Conservation (phyloP, 2,329 filamentous ascomycete genomes). For the Fusarium sp. region DNA sequence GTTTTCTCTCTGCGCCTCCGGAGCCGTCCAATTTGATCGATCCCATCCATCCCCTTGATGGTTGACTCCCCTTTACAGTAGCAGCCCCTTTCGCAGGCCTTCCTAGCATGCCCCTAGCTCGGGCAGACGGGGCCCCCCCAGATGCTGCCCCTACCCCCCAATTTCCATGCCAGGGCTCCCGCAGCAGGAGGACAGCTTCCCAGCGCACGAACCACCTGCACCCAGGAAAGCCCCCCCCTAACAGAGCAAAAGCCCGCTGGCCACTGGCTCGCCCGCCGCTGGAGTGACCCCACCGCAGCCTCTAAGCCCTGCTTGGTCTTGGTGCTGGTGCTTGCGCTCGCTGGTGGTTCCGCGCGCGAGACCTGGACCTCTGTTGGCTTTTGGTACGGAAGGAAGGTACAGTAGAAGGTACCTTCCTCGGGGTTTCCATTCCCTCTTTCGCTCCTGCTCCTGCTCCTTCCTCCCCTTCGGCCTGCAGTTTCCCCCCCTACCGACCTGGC, state of each 20-base stretch:
- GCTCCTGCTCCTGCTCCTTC: constrained; percentile 4
- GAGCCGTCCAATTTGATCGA: constrained; percentile 10
- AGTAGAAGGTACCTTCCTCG: constrained; percentile 9
- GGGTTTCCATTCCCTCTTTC: constrained; percentile 16
- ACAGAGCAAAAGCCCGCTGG: neutral
- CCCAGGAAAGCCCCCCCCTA: constrained; percentile 12
- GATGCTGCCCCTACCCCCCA: constrained; percentile 34
- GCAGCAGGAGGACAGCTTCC: constrained; percentile 35
- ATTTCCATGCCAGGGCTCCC: constrained; percentile 44
- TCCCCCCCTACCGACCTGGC: constrained; percentile 37
- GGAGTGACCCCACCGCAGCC: constrained; percentile 19
- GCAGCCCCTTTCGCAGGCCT: constrained; percentile 21
- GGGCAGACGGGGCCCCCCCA: constrained; percentile 31
- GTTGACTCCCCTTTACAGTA: constrained; percentile 5
- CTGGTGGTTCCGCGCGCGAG: constrained; percentile 14
- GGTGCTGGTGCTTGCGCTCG: constrained; percentile 17
- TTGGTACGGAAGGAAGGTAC: constrained; percentile 12
- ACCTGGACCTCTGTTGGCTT: constrained; percentile 31
- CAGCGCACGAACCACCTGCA: constrained; percentile 38
- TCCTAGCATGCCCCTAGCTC: constrained; percentile 32
- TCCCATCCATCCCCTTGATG: constrained; percentile 3
- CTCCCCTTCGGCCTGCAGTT: constrained; percentile 40
- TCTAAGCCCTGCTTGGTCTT: constrained; percentile 31
- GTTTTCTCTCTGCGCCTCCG: neutral
- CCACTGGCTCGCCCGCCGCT: constrained; percentile 17